A percentile compares a stretch with the other conserved stretches of the same genome.
Evolutionary conservation across 768 basidiomycete species (phyloP).

Genomic region (Glaciozyma antarctica): DNA sequence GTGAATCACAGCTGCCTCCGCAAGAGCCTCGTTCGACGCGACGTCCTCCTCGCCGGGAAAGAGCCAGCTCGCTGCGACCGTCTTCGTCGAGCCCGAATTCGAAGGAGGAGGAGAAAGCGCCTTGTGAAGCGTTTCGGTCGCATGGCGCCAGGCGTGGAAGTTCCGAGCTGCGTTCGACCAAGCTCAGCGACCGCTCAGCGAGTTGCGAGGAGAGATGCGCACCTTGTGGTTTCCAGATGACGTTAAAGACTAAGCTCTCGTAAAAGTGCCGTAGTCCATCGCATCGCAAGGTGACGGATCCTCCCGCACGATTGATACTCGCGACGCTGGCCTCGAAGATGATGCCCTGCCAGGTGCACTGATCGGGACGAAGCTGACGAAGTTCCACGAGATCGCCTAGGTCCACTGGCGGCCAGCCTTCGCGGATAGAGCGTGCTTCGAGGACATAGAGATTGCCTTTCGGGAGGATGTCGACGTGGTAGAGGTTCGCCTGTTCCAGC

Average conservation of each 20-base stretch:
- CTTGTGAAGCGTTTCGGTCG: constrained; percentile 8
- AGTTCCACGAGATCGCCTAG: constrained; percentile 38
- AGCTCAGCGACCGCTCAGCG: neutral
- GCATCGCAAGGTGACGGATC: constrained; percentile 35
- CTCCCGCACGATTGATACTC: constrained; percentile 34
- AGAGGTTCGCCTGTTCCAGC: constrained; percentile 12
- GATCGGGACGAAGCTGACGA: constrained; percentile 33
- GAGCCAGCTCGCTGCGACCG: constrained; percentile 33
- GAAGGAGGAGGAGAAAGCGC: neutral
- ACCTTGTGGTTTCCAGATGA: constrained; percentile 28
- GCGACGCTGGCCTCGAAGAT: constrained; percentile 37
- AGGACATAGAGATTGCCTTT: constrained; percentile 23
- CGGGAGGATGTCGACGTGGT: constrained; percentile 8
- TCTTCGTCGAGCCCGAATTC: neutral
- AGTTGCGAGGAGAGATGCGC: neutral
- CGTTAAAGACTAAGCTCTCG: constrained; percentile 9
- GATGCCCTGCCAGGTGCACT: constrained; percentile 25
- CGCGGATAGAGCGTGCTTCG: constrained; percentile 38
- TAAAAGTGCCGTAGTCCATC: constrained; percentile 10
- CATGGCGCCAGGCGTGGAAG: constrained; percentile 15
- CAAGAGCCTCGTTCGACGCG: too few species aligned
- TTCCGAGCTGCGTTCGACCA: constrained; percentile 26
- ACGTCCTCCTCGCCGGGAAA: constrained; percentile 33
- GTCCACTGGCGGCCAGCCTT: constrained; percentile 38
- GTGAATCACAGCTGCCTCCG: too few species aligned